Evolutionary conservation across 306 rosid species (phyloP).

Genomic region (Prunus mume): DNA sequence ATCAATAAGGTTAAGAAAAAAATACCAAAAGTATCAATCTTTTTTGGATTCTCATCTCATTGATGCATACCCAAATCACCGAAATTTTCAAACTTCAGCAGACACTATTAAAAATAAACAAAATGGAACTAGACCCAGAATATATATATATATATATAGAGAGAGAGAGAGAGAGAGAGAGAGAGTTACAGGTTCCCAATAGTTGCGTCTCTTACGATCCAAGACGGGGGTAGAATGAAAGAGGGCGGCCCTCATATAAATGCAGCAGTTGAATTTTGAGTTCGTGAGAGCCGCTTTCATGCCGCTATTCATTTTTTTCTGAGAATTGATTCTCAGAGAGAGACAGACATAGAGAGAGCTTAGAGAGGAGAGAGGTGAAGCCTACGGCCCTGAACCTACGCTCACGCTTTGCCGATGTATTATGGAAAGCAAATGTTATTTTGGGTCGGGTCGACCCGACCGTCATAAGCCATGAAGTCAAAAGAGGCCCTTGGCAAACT

Average conservation of each 20-base stretch:
- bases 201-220: slow-evolving; percentile 58
- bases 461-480: not conserved
- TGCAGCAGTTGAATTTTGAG: slow-evolving; percentile 37
- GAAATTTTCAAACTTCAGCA: not conserved
- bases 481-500: no score
- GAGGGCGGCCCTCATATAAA: slow-evolving; percentile 40
- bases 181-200: slow-evolving; percentile 58
- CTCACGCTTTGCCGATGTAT: slow-evolving; percentile 15
- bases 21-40: not conserved
- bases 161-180: slow-evolving; percentile 6
- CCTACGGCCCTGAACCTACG: slow-evolving; percentile 20
- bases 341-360: not conserved
- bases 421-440: not conserved
- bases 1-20: not conserved
- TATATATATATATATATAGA: not conserved
- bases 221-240: slow-evolving; percentile 79
- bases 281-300: slow-evolving; percentile 43
- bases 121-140: not conserved
- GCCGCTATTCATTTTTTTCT: slow-evolving; percentile 50
- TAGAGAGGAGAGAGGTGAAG: not conserved
- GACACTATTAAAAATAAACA: not conserved
- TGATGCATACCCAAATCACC: not conserved
- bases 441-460: not conserved
- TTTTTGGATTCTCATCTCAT: not conserved
- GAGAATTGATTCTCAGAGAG: slow-evolving; percentile 1